A percentile compares a stretch with the other conserved stretches of the same genome.
Evolutionary conservation across 1,284 basidiomycete genomes (phyloP).

Genomic region (Apiotrichum veenhuisii): DNA sequence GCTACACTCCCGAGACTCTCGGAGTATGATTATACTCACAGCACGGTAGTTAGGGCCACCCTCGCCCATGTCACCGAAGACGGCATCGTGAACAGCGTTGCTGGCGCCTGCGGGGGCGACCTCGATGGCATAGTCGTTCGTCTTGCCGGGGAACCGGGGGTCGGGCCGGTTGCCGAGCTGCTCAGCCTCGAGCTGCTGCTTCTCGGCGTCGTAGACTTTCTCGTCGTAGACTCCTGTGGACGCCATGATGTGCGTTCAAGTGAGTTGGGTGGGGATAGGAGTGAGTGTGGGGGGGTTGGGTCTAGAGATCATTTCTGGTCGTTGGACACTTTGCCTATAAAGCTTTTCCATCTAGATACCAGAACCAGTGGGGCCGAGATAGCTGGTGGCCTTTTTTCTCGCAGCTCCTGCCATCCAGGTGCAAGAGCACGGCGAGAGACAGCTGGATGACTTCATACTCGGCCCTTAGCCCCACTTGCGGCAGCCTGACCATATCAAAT

Average conservation of each 20-base stretch:
- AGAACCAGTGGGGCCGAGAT: neutral
- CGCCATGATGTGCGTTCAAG: neutral
- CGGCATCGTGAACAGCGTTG: constrained; percentile 22
- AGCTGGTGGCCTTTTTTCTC: neutral
- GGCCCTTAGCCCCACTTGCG: too few species aligned
- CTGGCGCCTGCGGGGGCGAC: constrained; percentile 13
- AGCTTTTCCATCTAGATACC: neutral
- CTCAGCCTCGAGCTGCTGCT: neutral
- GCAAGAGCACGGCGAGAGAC: too few species aligned
- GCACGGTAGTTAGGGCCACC: constrained; percentile 32
- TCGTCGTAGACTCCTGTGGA: neutral
- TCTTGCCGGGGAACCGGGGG: constrained; percentile 5
- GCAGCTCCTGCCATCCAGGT: too few species aligned
- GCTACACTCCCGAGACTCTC: neutral
- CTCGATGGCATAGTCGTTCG: constrained; percentile 13
- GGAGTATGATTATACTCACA: constrained; percentile 16
- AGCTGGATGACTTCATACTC: too few species aligned
- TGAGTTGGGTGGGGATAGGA: neutral
- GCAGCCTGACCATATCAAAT: too few species aligned
- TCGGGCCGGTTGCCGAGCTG: neutral
- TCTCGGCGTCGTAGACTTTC: constrained; percentile 1
- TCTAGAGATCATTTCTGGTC: neutral
- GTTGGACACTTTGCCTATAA: neutral
- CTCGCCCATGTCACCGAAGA: constrained; percentile 30
- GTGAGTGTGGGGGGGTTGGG: neutral